A percentile compares a stretch with the other conserved stretches of the same genome.
Evolutionary conservation across 441 rosid species (phyloP).

Genomic region (Gossypium davidsonii): DNA sequence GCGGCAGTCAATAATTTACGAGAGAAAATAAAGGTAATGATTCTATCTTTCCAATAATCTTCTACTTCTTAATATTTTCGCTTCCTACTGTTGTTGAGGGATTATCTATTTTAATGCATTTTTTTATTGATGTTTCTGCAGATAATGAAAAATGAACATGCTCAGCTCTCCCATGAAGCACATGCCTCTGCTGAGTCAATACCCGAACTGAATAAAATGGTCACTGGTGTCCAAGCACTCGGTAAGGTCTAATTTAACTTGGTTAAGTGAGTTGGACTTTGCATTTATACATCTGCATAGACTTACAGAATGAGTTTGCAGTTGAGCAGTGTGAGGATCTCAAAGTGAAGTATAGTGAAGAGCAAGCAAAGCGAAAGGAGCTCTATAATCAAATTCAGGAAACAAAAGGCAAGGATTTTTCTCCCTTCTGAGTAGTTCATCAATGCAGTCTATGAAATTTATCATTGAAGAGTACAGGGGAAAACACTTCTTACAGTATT

Average conservation of each 20-base stretch:
- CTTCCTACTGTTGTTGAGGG: not conserved
- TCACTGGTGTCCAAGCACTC: slow-evolving; percentile 69
- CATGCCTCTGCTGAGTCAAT: slow-evolving; percentile 69
- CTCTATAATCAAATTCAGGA: slow-evolving; percentile 80
- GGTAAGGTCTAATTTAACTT: slow-evolving; percentile 36
- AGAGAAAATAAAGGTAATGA: slow-evolving; percentile 54
- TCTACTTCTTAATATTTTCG: not conserved
- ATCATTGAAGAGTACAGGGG: not conserved
- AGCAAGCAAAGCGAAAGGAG: slow-evolving; percentile 75
- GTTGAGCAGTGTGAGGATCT: slow-evolving; percentile 84
- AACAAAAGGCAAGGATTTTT: slow-evolving; percentile 52
- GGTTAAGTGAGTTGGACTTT: slow-evolving; percentile 7
- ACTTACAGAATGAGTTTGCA: slow-evolving; percentile 30
- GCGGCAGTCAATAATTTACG: slow-evolving; percentile 42
- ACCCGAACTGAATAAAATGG: slow-evolving; percentile 70
- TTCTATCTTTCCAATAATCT: not conserved
- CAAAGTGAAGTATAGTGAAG: slow-evolving; percentile 62
- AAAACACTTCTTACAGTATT: not conserved
- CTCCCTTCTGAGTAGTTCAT: not conserved
- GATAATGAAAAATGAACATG: slow-evolving; percentile 77
- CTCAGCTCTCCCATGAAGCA: slow-evolving; percentile 61
- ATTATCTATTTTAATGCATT: not conserved
- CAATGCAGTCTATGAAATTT: slow-evolving; percentile 7
- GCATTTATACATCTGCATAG: slow-evolving; percentile 3
- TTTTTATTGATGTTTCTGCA: slow-evolving; percentile 20